A percentile compares a stretch with the other conserved stretches of the same genome.
phyloP scores from a whole-genome alignment of 345 rosid genomes.

The Camelina sativa region DNA sequence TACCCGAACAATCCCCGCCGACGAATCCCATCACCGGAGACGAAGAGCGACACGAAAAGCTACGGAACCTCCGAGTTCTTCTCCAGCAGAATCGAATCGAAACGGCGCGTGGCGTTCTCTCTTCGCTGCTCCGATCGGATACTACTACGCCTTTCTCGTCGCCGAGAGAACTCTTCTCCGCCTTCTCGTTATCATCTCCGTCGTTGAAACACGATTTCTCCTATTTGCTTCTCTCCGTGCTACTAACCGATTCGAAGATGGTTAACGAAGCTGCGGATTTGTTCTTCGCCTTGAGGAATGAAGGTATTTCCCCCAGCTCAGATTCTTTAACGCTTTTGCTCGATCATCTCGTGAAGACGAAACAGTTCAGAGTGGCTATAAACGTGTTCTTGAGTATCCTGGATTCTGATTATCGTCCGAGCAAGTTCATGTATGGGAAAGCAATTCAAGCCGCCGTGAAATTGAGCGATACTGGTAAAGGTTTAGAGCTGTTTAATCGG shows the following conservation, averaged over 20 bases:
- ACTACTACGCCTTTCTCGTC: conserved; percentile 48
- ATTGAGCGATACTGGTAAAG: conserved; percentile 60
- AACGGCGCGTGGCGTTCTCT: conserved; percentile 54
- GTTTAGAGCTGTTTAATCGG: conserved; percentile 52
- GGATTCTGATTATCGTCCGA: conserved; percentile 57
- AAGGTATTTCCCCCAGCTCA: conserved; percentile 57
- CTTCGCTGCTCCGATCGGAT: conserved; percentile 51
- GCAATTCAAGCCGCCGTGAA: conserved; percentile 78
- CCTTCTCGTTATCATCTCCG: conserved; percentile 55
- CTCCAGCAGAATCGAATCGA: conserved; percentile 58
- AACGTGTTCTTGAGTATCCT: conserved; percentile 56
- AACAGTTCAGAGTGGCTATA: conserved; percentile 51
- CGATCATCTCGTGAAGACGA: conserved; percentile 50
- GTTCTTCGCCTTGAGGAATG: conserved; percentile 50
- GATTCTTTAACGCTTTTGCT: conserved; percentile 50
- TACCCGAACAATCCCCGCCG: conserved; percentile 3
- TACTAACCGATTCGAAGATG: conserved; percentile 56
- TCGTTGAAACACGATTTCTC: conserved; percentile 51
- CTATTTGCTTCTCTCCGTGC: conserved; percentile 51
- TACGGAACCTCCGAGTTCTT: conserved; percentile 53
- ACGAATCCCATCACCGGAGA: conserved; percentile 26
- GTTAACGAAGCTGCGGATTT: conserved; percentile 52
- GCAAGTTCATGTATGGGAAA: conserved; percentile 62
- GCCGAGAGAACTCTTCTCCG: conserved; percentile 54
- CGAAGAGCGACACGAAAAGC: conserved; percentile 48